phyloP scores from a whole-genome alignment of 2,329 filamentous ascomycete species.

The Zelopaecilomyces penicillatus region DNA sequence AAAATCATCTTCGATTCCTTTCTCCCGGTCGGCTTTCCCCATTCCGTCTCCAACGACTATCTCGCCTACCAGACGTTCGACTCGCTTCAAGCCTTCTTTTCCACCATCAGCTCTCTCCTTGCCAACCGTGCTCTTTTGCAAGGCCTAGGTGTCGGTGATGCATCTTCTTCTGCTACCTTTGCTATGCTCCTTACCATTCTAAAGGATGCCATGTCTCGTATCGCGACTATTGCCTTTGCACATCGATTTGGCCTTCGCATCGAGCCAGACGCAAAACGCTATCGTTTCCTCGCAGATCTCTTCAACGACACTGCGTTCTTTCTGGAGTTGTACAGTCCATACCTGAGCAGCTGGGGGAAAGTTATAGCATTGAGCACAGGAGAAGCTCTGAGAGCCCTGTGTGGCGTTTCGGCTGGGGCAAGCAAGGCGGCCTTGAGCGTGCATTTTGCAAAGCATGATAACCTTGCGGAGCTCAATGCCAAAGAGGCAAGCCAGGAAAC shows the following conservation, averaged over 20 bases:
- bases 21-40: conserved; percentile 78
- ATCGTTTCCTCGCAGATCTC: conserved; percentile 76
- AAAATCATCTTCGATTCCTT: conserved; percentile 58
- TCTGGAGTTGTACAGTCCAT: conserved; percentile 74
- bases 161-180: conserved; percentile 66
- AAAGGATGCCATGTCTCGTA: conserved; percentile 69
- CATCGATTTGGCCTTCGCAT: conserved; percentile 73
- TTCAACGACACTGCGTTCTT: conserved; percentile 84
- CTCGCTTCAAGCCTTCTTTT: conserved; percentile 77
- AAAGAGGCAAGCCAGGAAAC: conserved; percentile 96
- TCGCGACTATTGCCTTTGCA: conserved; percentile 82
- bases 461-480: conserved; percentile 87
- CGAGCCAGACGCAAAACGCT: conserved; percentile 85
- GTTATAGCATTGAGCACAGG: conserved; percentile 41
- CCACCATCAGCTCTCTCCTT: conserved; percentile 69
- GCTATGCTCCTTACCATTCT: conserved; percentile 76
- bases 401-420: conserved; percentile 82
- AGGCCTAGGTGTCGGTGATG: conserved; percentile 73
- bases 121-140: conserved; percentile 77
- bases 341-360: conserved; percentile 49
- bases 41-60: conserved; percentile 81
- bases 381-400: conserved; percentile 53
- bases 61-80: conserved; percentile 63
- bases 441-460: conserved; percentile 82
- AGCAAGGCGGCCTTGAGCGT: conserved; percentile 85